Base-by-base conservation (phyloP, 495 filamentous ascomycete genomes). In the Trichoderma reesei region DNA sequence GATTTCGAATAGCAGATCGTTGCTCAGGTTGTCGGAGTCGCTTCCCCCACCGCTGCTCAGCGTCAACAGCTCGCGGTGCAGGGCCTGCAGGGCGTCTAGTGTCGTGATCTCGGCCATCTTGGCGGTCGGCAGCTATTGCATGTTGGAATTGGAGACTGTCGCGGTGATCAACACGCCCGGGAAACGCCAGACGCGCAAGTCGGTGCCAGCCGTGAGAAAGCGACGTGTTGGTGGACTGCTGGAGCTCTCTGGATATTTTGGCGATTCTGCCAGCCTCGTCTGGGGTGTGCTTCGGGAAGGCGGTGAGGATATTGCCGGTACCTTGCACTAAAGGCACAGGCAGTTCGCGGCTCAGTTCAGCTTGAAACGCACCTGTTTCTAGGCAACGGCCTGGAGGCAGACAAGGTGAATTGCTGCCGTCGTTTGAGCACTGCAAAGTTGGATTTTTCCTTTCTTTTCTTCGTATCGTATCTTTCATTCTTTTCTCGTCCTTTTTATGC, bases 61-160 rank as follows among this genome's bases (percentile, higher is more conserved):
- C 59, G 86, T 84, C 66, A 85, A 75, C 61, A 96, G 82, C 73
- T 96, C 91, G 68, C 85, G 83, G 72, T 92, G 88, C 59, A 96
- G 81, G 73, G 82, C 86, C 72, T 88, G 85, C 65, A 96, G 84
- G 73, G 81, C 81, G 65, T 83, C 85, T 71, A 91, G 79, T 63
- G 78, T 81, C 69, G 83, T 82, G 64, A 80, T 72, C 59, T 85
- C 84, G 70, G 85, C 83, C 90, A 91, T 93, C 64, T 67, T 75
- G 61, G 70, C 59, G 62, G 63, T 65, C 62, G 67, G 54, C 65
- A 63, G 56, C 64, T 67, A 71, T 68, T 64, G 70, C 66, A 72
- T 69, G n/a, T 42, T 63, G 61, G 51, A 56, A 56, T 56, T 56
- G 26, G 51, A 56, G 14, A 3, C 33, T 4, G 31, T 34, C 26